Evolutionary conservation across 345 rosid species (phyloP).

Genomic region (Melaleuca alternifolia): DNA sequence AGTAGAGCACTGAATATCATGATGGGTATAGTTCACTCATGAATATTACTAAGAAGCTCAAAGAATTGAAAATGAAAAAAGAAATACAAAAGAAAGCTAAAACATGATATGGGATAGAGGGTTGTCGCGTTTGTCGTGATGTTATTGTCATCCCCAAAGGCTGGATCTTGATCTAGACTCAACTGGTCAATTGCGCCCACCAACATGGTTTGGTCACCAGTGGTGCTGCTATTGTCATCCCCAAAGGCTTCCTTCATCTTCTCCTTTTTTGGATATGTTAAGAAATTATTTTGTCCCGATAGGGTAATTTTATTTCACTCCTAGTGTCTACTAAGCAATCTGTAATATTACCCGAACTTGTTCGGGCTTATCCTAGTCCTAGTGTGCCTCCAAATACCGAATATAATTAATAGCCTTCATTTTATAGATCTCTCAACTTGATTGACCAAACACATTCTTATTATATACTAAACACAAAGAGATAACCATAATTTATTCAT

Average conservation of each 20-base stretch:
- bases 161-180: too few relatives aligned
- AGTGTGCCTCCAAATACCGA: background rate
- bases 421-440: background rate
- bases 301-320: background rate
- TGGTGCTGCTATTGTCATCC: background rate
- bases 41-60: background rate
- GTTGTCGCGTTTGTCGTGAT: too few relatives aligned
- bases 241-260: background rate
- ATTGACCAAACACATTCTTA: background rate
- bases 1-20: background rate
- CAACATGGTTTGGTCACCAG: too few relatives aligned
- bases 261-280: background rate
- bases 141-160: too few relatives aligned
- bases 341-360: background rate
- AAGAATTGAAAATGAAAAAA: too few relatives aligned
- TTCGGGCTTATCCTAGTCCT: background rate
- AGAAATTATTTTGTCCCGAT: background rate
- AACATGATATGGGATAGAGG: too few relatives aligned
- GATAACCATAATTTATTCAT: too few relatives aligned
- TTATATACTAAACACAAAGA: background rate
- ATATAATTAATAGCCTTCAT: background rate
- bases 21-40: too few relatives aligned
- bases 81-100: too few relatives aligned
- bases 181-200: too few relatives aligned
- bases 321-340: background rate